Conservation (phyloP, 768 basidiomycete species). For the Sarcodon sp. region DNA sequence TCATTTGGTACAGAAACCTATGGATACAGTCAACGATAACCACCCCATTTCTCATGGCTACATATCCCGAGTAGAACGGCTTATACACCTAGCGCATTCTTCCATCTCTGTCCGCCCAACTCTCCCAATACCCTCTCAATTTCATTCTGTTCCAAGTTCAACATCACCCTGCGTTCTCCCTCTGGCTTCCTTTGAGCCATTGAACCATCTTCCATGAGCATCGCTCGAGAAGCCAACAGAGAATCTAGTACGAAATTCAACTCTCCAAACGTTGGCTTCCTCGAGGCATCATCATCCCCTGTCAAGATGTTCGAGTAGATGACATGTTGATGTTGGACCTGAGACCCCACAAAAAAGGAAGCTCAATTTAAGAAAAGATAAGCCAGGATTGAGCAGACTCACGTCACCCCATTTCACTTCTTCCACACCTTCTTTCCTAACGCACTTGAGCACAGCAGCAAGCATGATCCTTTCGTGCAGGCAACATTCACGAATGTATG, state of each 20-base stretch:
- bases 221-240: constrained; percentile 62
- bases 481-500: constrained; percentile 71
- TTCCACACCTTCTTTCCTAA: constrained; percentile 73
- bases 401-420: constrained; percentile 83
- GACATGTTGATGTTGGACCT: constrained; percentile 71
- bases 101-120: constrained; percentile 60
- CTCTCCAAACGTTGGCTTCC: constrained; percentile 49
- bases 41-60: no score
- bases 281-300: constrained; percentile 39
- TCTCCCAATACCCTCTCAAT: constrained; percentile 80
- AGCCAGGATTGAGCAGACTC: constrained; percentile 11
- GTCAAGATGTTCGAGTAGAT: constrained; percentile 55
- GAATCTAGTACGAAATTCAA: constrained; percentile 62
- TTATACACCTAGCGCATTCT: constrained; percentile 28
- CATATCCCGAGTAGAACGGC: background rate
- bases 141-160: constrained; percentile 79
- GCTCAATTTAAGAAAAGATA: background rate
- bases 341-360: background rate
- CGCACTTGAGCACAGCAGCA: constrained; percentile 69
- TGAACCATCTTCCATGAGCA: constrained; percentile 58
- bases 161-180: constrained; percentile 56
- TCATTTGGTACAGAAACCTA: no score
- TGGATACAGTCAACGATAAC: no score
- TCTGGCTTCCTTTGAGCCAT: constrained; percentile 39
- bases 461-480: constrained; percentile 86